Base-by-base conservation (phyloP, 163 green algal species). In the Chloromonas sp. region DNA sequence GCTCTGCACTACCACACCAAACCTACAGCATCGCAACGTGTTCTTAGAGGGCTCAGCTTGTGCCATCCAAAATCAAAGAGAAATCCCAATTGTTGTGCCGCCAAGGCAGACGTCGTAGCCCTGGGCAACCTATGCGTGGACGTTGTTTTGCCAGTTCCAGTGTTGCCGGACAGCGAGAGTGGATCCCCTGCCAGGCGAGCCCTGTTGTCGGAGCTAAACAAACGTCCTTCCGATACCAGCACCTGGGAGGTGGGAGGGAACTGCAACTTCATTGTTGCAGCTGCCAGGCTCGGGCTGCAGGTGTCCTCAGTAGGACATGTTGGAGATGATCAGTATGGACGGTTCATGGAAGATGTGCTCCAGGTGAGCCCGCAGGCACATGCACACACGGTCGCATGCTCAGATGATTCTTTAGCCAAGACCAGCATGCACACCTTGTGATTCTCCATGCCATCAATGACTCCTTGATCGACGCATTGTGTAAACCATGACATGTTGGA, bases 41-140 rank as follows among this genome's bases (percentile, higher is more conserved):
- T 36, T 36, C 36, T 36, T 36, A 36, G 36, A 36, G 36, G 36
- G 36, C 36, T 36, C 36, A 36, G 36, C 36, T 36, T 36, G 36
- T 36, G 36, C 36, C 36, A 36, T 36, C 36, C 36, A 36, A 36
- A 36, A 36, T 36, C 36, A 36, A 36, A 36, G 36, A 36, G 36
- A 36, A 36, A 36, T 36, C 36, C 36, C 36, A 36, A 36, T 36
- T 36, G 36, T 36, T 36, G 36, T 36, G 36, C 36, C 36, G 36
- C 36, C 36, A 36, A 74, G 66, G 66, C n/a, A 11, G 84, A 89
- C 2, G 89, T 98, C 0, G 89, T 98, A 0, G 89, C 90, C 3
- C 88, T 98, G 1, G 89, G 92, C 71, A 99, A 99, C 86, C 83
- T 99, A 0, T 99, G 96, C 83, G 87, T 99, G 1, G 96, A 99